Evolutionary conservation across 192 early-diverging fungal species (phyloP), one percentile per base, ranked within the genome.

Genomic region (Podila clonocystis): DNA sequence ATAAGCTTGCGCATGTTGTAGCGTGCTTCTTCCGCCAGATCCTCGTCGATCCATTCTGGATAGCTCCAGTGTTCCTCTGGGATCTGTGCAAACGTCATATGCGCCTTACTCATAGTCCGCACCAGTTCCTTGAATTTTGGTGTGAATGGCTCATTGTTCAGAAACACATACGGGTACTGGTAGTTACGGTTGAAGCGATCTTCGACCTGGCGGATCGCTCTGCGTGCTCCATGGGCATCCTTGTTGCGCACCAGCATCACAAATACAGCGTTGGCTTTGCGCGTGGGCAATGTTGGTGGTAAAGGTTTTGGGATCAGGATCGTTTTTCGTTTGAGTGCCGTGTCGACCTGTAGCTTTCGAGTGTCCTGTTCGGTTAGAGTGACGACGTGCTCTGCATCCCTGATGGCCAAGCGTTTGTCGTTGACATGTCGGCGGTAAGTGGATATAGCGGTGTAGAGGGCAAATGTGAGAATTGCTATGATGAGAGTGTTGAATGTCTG

Each of bases 81-180:
- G 29, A 96, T 86, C 33, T 85, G 50, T 7, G 92, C 94, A 87
- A 86, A 92, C 9, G 86, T 80, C 57, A 87, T 88, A 61, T 91
- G 74, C 12, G 88, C 90, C 17, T 68, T 87, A 24, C 89, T 89
- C 68, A 93, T 82, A 0, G 84, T 85, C 15, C 83, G 71, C 30
- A 89, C 90, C 26, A 84, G 73, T 31, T 78, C 82, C 69, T 85
- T 86, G 72, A 97, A 97, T 59, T 93, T 84, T 15, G 89, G 84
- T 1, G 87, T 86, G 67, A 97, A 96, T 0, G 88, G 86, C 50
- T 84, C 86, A 26, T 97, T 91, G 83, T 97, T 97, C 50, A 97
- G 79, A 68, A 96, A 95, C 50, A 97, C 91, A 82, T 94, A 97
- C 0, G 94, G 94, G 72, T 97, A 97, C 65, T 93, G 87, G 83